phyloP scores from a whole-genome alignment of 129 eudicot genomes.

The Tagetes patula region DNA sequence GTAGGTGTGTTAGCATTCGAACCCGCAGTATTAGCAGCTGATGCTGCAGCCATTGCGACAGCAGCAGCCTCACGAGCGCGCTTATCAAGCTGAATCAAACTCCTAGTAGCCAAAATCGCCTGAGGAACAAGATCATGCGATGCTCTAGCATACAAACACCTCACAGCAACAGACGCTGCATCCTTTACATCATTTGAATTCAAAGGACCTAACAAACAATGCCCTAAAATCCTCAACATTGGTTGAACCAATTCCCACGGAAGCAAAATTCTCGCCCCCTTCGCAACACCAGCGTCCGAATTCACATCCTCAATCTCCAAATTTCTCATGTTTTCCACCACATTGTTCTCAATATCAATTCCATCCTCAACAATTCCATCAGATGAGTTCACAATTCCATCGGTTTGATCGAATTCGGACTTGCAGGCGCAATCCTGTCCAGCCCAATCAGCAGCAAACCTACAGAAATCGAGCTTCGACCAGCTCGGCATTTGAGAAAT shows the following conservation, averaged over 20 bases:
- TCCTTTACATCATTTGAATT: slow-evolving; percentile 67
- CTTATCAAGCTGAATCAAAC: slow-evolving; percentile 81
- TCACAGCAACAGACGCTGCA: slow-evolving; percentile 69
- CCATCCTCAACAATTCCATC: slow-evolving; percentile 30
- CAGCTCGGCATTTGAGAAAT: slow-evolving; percentile 93
- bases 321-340: slow-evolving; percentile 42
- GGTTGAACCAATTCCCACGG: slow-evolving; percentile 87
- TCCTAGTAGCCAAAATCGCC: slow-evolving; percentile 78
- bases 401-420: slow-evolving; percentile 51
- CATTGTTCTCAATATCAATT: slow-evolving; percentile 34
- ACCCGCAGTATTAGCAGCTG: slow-evolving; percentile 37
- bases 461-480: slow-evolving; percentile 81
- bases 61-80: slow-evolving; percentile 67
- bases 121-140: slow-evolving; percentile 90
- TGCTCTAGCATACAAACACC: slow-evolving; percentile 79
- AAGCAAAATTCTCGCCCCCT: slow-evolving; percentile 56
- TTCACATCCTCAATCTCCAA: slow-evolving; percentile 38
- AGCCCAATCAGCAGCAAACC: slow-evolving; percentile 61
- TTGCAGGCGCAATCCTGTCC: slow-evolving; percentile 74
- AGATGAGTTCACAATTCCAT: slow-evolving; percentile 17
- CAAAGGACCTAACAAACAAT: slow-evolving; percentile 78
- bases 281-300: slow-evolving; percentile 14
- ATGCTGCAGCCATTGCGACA: slow-evolving; percentile 42
- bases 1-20: slow-evolving; percentile 80
- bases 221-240: slow-evolving; percentile 71